Percentiles rank a stretch among this genome's conserved stretches.
phyloP scores from a whole-genome alignment of 2,329 filamentous ascomycete species.

The Ceratocystis albifundus region DNA sequence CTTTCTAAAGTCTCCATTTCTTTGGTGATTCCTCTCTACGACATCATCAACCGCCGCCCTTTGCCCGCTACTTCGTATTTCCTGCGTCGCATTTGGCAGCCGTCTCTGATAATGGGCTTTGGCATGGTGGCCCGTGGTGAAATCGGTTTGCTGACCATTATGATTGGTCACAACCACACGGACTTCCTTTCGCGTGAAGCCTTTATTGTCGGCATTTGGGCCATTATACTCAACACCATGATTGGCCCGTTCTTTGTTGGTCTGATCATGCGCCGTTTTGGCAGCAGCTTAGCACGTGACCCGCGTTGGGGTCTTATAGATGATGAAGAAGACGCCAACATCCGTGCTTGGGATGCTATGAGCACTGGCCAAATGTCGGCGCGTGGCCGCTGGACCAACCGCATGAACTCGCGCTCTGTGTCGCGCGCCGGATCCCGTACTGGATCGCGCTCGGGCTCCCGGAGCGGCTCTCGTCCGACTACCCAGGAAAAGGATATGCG shows the following conservation, averaged over 20 bases:
- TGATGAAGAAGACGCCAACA: slow-evolving; percentile 10
- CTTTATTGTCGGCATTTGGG: slow-evolving; percentile 45
- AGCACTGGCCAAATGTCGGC: neutral
- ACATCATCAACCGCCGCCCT: slow-evolving; percentile 29
- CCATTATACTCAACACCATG: slow-evolving; percentile 46
- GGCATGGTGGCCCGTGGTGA: slow-evolving; percentile 52
- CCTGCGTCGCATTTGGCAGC: slow-evolving; percentile 33
- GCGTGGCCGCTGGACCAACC: slow-evolving; percentile 17
- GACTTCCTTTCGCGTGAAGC: slow-evolving; percentile 43
- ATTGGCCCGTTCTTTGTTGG: slow-evolving; percentile 43
- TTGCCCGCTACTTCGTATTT: slow-evolving; percentile 9
- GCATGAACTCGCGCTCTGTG: slow-evolving; percentile 20
- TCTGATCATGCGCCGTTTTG: slow-evolving; percentile 31
- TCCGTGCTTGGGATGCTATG: slow-evolving; percentile 18
- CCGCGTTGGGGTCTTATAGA: slow-evolving; percentile 19
- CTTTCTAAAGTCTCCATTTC: slow-evolving; percentile 32
- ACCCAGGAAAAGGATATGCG: neutral
- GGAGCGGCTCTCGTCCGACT: neutral
- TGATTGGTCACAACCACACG: slow-evolving; percentile 27
- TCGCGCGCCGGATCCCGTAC: slow-evolving; percentile 10
- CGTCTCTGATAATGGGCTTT: slow-evolving; percentile 42
- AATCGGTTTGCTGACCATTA: slow-evolving; percentile 46
- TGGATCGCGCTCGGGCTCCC: slow-evolving; percentile 1
- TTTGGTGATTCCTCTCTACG: slow-evolving; percentile 24
- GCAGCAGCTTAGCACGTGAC: slow-evolving; percentile 10